Base-by-base conservation (phyloP, 768 basidiomycete genomes). In the Termitomyces sp. region DNA sequence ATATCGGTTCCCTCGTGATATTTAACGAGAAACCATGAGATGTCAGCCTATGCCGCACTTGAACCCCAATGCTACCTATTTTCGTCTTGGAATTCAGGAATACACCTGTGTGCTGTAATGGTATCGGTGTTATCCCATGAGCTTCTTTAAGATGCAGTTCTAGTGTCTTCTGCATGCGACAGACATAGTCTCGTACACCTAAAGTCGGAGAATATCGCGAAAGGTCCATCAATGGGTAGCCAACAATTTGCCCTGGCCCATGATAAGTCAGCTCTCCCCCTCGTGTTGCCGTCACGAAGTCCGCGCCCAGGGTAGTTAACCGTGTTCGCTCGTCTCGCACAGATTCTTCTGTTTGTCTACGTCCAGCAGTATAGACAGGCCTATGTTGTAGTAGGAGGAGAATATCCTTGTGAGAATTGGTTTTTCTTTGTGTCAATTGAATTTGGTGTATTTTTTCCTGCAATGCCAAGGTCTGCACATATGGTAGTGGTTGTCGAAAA, bases 261-360 rank as follows among this genome's bases (percentile, higher is more conserved):
- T 99, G 97, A 71, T 92, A 99, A 1, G 97, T 99, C 57, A 94
- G 80, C 73, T 98, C 88, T 2, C 97, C 97, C 14, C 97, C 97
- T 53, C 97, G 79, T 53, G 83, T 79, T 2, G 94, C 85, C 24
- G 83, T 74, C 39, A 90, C 81, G 65, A 95, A 95, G 67, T 97
- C 92, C 0, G 96, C 96, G 26, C 96, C 96, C 24, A 92, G 76
- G 44, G 31, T 76, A 67, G 79, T 82, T n/a, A 98, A 75, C 22
- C 90, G 84, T 39, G 69, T 54, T 27, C 76, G 75, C 56, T 96
- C 91, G 43, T 75, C 72, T 39, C 79, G 70, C 16, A 88, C 74
- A 51, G 83, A 79, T 18, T 78, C 74, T 50, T 83, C 78, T 26
- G 79, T 80, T 70, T 97, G 94, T 16, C 97, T 81, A 24, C 95